Percentiles rank a stretch among this genome's conserved stretches.
Evolutionary conservation across 1,284 basidiomycete genomes (phyloP).

Genomic region (Stereum hirsutum): DNA sequence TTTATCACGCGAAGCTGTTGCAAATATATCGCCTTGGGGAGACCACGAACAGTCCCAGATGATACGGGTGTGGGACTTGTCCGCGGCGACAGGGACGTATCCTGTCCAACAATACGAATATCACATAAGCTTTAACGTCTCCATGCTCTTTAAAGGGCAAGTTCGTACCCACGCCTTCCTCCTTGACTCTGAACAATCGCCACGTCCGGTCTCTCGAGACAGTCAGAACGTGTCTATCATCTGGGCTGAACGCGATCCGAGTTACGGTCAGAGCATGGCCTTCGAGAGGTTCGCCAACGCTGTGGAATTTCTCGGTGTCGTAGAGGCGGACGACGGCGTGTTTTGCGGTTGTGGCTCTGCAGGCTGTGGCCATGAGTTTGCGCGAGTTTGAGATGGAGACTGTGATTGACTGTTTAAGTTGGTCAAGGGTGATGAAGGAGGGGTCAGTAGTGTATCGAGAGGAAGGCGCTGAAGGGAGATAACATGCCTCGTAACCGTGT

Average conservation of each 20-base stretch:
- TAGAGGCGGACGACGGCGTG: constrained; percentile 89
- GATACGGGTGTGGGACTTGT: constrained; percentile 87
- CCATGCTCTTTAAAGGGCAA: background rate
- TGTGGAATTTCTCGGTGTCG: constrained; percentile 62
- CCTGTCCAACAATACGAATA: constrained; percentile 22
- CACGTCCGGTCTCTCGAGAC: constrained; percentile 91
- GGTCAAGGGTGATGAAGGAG: too few species aligned
- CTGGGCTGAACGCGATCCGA: constrained; percentile 79
- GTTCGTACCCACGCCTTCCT: constrained; percentile 24
- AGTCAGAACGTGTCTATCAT: constrained; percentile 72
- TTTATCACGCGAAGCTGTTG: constrained; percentile 93
- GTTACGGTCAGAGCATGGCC: constrained; percentile 92
- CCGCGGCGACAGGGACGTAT: constrained; percentile 53
- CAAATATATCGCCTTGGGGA: constrained; percentile 66
- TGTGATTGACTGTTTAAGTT: constrained; percentile 81
- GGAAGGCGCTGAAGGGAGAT: constrained; percentile 5
- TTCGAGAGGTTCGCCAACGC: constrained; percentile 59
- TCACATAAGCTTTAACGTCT: background rate
- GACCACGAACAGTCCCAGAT: constrained; percentile 95
- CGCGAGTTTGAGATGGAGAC: constrained; percentile 66
- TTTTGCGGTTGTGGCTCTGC: constrained; percentile 79
- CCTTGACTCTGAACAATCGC: constrained; percentile 60
- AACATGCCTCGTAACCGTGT: constrained; percentile 86
- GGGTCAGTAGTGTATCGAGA: background rate
- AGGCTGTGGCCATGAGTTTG: constrained; percentile 81